Base-by-base conservation (phyloP, 2,329 filamentous ascomycete genomes). In the Fusarium fujikuroi region DNA sequence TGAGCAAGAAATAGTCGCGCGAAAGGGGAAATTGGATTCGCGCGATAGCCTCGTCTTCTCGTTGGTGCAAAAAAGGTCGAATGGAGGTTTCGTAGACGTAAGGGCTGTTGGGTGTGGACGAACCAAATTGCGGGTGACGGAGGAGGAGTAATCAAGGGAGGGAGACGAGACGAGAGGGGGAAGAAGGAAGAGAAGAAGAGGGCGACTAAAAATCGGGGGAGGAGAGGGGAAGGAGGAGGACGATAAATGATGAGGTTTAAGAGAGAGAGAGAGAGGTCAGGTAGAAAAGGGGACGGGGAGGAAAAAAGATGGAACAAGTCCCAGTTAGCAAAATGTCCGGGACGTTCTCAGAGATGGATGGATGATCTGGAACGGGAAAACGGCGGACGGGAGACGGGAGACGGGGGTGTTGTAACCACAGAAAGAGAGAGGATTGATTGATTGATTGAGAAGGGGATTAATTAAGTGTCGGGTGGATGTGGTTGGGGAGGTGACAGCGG, bases 401-500 rank as follows among this genome's bases (percentile, higher is more conserved):
- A 73, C 73, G 63, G 70, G 73, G 72, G 54, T 57, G 28, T 46
- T 49, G 34, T 54, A 54, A 54, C 50, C 50, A 54, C 28, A 40
- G 34, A 40, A 50, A 54, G 42, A 50, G 61, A 73, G 42, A 46
- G 50, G 32, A 28, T 21, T 16, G 40, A 43, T 23, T 43, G 43
- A 40, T 34, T 36, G 42, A 73, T 65, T 63, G 66, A 74, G 71
- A 74, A 74, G 73, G 67, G 73, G 30, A 36, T 50, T 23, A 50
- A 70, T 75, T 75, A 74, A 70, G 73, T 58, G 54, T 14, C 18
- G 23, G 43, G 43, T 63, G 74, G 71, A 74, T 76, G 73, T 72
- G 74, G 74, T 76, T 76, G 74, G 73, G 73, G 73, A 75, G 74
- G 74, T 75, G 74, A 75, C 74, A 76, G 75, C 69, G 76, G 56